These are phyloP conservation scores for Helotiales sp. DNA, from an alignment of 2,329 filamentous ascomycete species.

Conservation along the genomic window DNA sequence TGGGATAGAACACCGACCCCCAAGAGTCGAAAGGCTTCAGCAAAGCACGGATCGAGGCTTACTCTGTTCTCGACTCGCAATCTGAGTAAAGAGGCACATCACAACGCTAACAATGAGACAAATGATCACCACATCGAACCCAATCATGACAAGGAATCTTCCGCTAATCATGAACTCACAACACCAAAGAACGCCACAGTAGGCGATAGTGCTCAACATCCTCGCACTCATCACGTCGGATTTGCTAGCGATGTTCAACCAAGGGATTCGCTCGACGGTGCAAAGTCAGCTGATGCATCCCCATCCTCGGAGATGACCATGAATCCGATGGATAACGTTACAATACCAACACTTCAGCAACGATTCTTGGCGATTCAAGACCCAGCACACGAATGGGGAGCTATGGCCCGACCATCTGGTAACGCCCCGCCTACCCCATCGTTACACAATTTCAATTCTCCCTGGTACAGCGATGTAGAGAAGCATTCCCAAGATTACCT, in stretches of 20 bases:
- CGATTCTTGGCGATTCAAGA: too few species aligned
- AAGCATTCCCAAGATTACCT: constrained; percentile 20
- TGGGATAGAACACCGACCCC: constrained; percentile 80
- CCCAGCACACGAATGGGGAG: constrained; percentile 1
- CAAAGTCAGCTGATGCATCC: neutral
- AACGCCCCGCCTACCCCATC: constrained; percentile 32
- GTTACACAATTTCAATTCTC: constrained; percentile 40
- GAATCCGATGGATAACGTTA: neutral
- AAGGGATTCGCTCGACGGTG: neutral
- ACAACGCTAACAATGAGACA: neutral
- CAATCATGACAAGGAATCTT: neutral
- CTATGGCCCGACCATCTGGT: constrained; percentile 23
- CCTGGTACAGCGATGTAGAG: constrained; percentile 34
- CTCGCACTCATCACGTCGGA: constrained; percentile 50
- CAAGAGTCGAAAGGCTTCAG: constrained; percentile 21
- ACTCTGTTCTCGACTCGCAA: constrained; percentile 14
- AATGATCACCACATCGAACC: neutral
- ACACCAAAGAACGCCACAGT: constrained; percentile 11
- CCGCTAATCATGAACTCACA: neutral
- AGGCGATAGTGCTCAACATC: constrained; percentile 8
- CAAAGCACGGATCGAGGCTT: constrained; percentile 9
- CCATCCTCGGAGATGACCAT: neutral
- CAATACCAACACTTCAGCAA: too few species aligned
- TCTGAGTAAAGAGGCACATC: neutral
- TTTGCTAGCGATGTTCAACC: constrained; percentile 45